Base-by-base conservation (phyloP, 345 rosid genomes). In the Aethionema arabicum region DNA sequence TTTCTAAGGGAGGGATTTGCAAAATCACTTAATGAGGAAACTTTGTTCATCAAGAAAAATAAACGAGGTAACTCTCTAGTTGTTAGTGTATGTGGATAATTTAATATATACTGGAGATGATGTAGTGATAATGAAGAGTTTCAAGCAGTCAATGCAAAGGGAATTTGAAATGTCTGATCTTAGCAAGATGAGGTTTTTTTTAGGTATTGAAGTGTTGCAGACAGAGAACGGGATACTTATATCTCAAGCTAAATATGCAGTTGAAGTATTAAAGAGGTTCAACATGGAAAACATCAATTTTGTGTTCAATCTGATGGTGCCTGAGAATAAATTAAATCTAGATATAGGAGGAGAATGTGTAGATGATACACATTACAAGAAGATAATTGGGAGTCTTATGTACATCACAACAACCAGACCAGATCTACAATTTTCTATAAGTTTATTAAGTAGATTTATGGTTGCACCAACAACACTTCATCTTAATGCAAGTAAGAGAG, bases 361-460 rank as follows among this genome's bases (percentile, higher is more conserved):
- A 44, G 48, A 14, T 44, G 48, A 44, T 11, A 44, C 16, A 44
- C 11, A 44, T 44, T 44, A 44, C 48, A 44, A 44, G 16, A 11
- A 44, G 16, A 44, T 44, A 44, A 44, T 14, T 14, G 16, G 48
- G 48, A 44, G 13, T 4, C 16, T 44, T 11, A 44, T 44, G 48
- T 44, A 44, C 38, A 35, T 35, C 38, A 35, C 38, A 35, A 35
- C 9, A n/a, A n/a, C n/a, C n/a, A n/a, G n/a, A n/a, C n/a, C n/a
- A n/a, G n/a, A n/a, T n/a, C n/a, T n/a, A n/a, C 45, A 41, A 41
- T 41, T 41, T 10, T 41, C 45, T 41, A 11, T 41, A 41, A 41
- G 45, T 10, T 11, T 41, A 5, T 41, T 41, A 11, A 41, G 45
- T 41, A 5, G 45, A 4, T 41, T 41, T 11, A 41, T 41, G 45